Base-by-base conservation (phyloP, 2,329 filamentous ascomycete species). In the Penicillium sp. region DNA sequence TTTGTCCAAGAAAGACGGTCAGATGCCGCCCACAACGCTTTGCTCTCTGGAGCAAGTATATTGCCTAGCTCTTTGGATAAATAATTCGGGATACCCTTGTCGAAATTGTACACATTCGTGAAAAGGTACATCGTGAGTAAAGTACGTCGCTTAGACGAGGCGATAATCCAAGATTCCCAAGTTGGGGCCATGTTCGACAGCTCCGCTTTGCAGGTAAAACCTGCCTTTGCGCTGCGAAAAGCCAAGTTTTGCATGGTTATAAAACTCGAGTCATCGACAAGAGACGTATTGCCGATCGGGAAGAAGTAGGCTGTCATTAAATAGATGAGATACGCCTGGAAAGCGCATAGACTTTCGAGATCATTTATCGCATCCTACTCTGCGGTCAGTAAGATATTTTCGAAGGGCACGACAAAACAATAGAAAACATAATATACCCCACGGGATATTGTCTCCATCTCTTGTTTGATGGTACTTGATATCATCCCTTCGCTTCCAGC, bases 291-390 rank as follows among this genome's bases (percentile, higher is more conserved):
- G 9, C 64, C 60, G 0, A 59, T 59, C 1, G 73, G 58, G 0
- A 65, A 64, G 49, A 81, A 82, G 59, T 80, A 82, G 2, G 81
- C 45, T 2, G 79, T 70, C 63, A 84, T 75, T 2, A 74, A 65
- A 55, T 83, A 83, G n/a, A 83, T 72, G 2, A 85, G 67, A 61
- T 82, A 83, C 0, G 81, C 78, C 56, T 85, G 82, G 34, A 83
- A 82, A 1, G 76, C 69, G 0, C 75, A 72, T 0, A 84, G 73
- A 0, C 75, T 65, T 5, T 67, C 61, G 24, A 68, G 58, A 16
- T 70, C 61, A 40, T 28, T 28, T 10, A 10, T 5, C 51, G 62
- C 19, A 13, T 29, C 19, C 29, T 14, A 69, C 67, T 23, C 31
- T 52, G 39, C 16, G n/a, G 33, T 51, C 34, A 52, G 43, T n/a